Conservation (phyloP, 148 eudicot genomes). For the Gaultheria prostrata region DNA sequence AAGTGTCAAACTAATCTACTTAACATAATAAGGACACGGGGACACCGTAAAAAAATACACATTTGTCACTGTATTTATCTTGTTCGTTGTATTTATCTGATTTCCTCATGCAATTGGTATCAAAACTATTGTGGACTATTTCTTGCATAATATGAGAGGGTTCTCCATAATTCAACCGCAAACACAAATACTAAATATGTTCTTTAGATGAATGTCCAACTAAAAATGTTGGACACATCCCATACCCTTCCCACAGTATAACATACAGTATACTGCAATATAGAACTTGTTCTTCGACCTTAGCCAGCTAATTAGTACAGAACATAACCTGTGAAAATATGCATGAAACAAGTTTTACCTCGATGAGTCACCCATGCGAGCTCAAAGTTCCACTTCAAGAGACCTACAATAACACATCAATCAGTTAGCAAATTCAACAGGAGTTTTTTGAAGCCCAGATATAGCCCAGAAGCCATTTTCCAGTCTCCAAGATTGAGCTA, state of each 20-base stretch:
- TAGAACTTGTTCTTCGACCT: background rate
- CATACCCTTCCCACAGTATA: background rate
- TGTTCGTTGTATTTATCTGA: background rate
- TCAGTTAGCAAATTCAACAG: background rate
- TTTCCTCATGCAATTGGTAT: background rate
- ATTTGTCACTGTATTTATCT: background rate
- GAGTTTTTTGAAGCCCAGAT: background rate
- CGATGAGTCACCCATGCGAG: constrained; percentile 25
- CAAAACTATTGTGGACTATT: background rate
- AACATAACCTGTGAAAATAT: background rate
- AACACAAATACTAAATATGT: background rate
- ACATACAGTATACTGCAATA: background rate
- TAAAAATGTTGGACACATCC: background rate
- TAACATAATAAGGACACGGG: background rate
- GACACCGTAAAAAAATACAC: background rate
- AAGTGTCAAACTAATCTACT: background rate
- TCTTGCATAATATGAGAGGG: background rate
- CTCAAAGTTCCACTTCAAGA: constrained; percentile 1
- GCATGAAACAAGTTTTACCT: constrained; percentile 20
- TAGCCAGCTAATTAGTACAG: background rate
- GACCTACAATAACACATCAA: constrained; percentile 18
- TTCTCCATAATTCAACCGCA: background rate
- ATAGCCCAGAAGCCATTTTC: constrained; percentile 10
- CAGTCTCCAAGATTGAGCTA: background rate
- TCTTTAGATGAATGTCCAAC: background rate